Evolutionary conservation across 192 early-diverging fungal genomes (phyloP), one percentile per base, ranked within the genome.

Genomic region (Phycomyces blakesleeanus): DNA sequence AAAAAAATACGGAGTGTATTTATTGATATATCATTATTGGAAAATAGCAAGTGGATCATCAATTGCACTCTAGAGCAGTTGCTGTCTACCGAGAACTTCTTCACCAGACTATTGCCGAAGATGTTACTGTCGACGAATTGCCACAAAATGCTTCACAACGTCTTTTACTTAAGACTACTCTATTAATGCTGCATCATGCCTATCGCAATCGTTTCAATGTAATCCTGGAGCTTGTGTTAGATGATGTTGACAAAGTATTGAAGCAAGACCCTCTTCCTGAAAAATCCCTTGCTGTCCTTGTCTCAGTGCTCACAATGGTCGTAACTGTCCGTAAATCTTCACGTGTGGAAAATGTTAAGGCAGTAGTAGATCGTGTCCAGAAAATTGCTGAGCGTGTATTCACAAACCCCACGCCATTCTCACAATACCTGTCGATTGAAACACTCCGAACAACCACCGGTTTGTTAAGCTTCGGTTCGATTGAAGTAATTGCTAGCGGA

Each of bases 281-380:
- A 52, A 69, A 70, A 21, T 67, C 72, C 24, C 66, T 85, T 51
- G 60, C 67, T 37, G 74, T 78, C 27, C 63, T 58, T 18, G 51
- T 85, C 18, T 72, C 79, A 1, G 42, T 79, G n/a, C 44, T 81
- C 26, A 61, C 67, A 40, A 65, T 81, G 24, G 74, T 79, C 25
- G 75, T 79, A 7, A 78, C 83, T n/a, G 79, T 81, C 40, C 63
- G 79, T 21, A 82, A 82, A 47, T 77, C 73, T 9, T 78, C 61
- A 51, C 83, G 80, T 67, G 71, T 84, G 37, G 68, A 77, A 61
- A 74, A 85, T 47, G 73, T 81, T 29, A 75, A 73, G 54, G 71
- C 70, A 34, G 55, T 85, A 37, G 67, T 78, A 47, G 64, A 64
- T 14, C 68, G 72, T 25, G 37, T 69, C 2, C 71, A 78, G 38